These are phyloP conservation scores for Diaporthe caulivora DNA, from an alignment of 2,329 filamentous ascomycete genomes.

Conservation along the genomic window DNA sequence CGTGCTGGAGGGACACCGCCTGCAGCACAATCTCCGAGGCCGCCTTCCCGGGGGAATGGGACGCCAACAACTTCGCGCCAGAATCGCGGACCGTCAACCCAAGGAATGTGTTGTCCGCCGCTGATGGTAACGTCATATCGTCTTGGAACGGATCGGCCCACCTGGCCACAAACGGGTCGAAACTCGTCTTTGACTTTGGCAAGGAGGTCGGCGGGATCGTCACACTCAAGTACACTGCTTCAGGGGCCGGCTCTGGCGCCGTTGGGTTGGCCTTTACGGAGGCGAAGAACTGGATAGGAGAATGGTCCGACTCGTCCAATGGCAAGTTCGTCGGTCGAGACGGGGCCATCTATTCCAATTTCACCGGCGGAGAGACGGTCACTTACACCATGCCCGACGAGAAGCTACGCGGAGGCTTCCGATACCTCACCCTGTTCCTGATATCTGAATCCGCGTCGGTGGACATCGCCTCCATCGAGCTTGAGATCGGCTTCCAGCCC, in stretches of 20 bases:
- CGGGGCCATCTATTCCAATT: slow-evolving; percentile 59
- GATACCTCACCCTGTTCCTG: slow-evolving; percentile 63
- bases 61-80: slow-evolving; percentile 69
- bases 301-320: slow-evolving; percentile 62
- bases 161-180: slow-evolving; percentile 59
- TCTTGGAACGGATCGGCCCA: slow-evolving; percentile 44
- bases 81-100: slow-evolving; percentile 63
- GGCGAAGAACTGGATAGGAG: slow-evolving; percentile 60
- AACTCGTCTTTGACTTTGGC: slow-evolving; percentile 70
- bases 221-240: slow-evolving; percentile 61
- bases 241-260: slow-evolving; percentile 49
- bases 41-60: slow-evolving; percentile 69
- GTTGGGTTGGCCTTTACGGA: slow-evolving; percentile 62
- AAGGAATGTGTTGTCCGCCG: slow-evolving; percentile 53
- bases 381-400: slow-evolving; percentile 55
- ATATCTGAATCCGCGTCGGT: slow-evolving; percentile 40
- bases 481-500: slow-evolving; percentile 55
- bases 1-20: slow-evolving; percentile 67
- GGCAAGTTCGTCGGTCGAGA: slow-evolving; percentile 57
- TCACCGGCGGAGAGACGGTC: slow-evolving; percentile 50
- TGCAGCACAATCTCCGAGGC: slow-evolving; percentile 63
- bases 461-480: slow-evolving; percentile 49
- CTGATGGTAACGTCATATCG: slow-evolving; percentile 48
- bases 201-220: slow-evolving; percentile 69
- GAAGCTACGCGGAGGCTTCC: slow-evolving; percentile 63